Percentiles rank a stretch among this genome's conserved stretches.
Conservation (phyloP, 768 basidiomycete genomes). For the Peribolospora kevripleyi region DNA sequence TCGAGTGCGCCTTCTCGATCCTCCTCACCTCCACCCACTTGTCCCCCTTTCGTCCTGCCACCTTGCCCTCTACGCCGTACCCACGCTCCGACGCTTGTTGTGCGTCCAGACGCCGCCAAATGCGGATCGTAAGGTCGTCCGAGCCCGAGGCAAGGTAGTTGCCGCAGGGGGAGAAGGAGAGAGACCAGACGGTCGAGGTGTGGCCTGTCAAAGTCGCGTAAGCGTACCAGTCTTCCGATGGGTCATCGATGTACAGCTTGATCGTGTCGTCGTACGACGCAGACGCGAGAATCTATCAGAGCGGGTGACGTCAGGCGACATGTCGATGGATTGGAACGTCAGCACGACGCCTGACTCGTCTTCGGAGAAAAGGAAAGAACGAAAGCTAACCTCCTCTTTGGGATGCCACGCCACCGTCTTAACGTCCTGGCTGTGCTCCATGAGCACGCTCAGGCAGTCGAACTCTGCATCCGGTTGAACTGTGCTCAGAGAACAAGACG, state of each 20-base stretch:
- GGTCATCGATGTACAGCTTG: slow-evolving; percentile 78
- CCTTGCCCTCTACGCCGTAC: slow-evolving; percentile 7
- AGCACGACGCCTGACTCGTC: too few relatives aligned
- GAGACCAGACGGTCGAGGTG: slow-evolving; percentile 68
- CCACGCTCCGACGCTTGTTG: slow-evolving; percentile 6
- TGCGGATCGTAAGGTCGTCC: slow-evolving; percentile 56
- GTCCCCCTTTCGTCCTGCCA: slow-evolving; percentile 17
- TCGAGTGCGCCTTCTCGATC: slow-evolving; percentile 35
- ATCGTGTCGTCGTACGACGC: slow-evolving; percentile 93
- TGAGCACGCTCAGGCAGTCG: slow-evolving; percentile 78
- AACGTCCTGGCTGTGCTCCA: slow-evolving; percentile 93
- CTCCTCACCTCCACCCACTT: slow-evolving; percentile 25
- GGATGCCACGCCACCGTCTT: slow-evolving; percentile 93
- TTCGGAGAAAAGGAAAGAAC: neutral
- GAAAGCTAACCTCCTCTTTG: slow-evolving; percentile 48
- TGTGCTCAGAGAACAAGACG: neutral
- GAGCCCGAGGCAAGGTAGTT: slow-evolving; percentile 64
- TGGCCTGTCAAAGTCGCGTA: slow-evolving; percentile 62
- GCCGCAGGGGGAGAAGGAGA: slow-evolving; percentile 54
- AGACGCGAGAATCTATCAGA: slow-evolving; percentile 66
- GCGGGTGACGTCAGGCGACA: too few relatives aligned
- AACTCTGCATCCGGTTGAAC: slow-evolving; percentile 56
- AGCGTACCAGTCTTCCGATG: slow-evolving; percentile 56
- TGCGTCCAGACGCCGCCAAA: slow-evolving; percentile 44
- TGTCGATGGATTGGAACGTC: too few relatives aligned